Evolutionary conservation across 257 asterid species (phyloP), one percentile per base, ranked within the genome.

Genomic region (Nicotiana tomentosiformis): DNA sequence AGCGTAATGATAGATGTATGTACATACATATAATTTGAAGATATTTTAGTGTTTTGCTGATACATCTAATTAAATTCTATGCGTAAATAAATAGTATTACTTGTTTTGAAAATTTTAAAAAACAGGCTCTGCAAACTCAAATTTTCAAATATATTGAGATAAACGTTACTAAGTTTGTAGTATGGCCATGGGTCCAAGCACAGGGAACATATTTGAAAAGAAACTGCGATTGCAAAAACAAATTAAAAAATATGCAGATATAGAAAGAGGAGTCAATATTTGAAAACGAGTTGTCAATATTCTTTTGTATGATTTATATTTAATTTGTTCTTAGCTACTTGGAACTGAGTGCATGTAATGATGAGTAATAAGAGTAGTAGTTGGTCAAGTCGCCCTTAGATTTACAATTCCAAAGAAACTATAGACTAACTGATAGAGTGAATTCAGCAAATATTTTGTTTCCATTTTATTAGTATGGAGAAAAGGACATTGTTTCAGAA

Each of bases 391-490:
- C 85, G 82, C n/a, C 35, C n/a, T 20, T 11, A 5, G 89, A 90
- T 81, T 81, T 72, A 72, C 33, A 72, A 46, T 72, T 43, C 39
- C 23, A 46, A 72, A 20, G 79, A 23, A 70, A 80, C 20, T 62
- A 58, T 10, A 39, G 30, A 51, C 46, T 35, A 90, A 85, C 85
- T 43, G 51, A 43, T 43, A 70, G 86, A 90, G 81, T 82, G 77
- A 86, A 82, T 81, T 58, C 65, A 58, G 32, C 58, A 4, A 81
- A 88, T 89, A 87, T 86, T 86, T 84, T 29, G 49, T 90, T 89
- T 43, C 92, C 93, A 82, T 85, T 87, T 46, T 72, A 20, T 72
- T 86, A 79, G 85, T 55, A 66, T 62, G 5, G 70, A 78, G 81
- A 81, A 43, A 46, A 33, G 77, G 18, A 83, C 86, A 66, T 56